Evolutionary conservation across 495 filamentous ascomycete species (phyloP).

Genomic region (Tuber magnatum): DNA sequence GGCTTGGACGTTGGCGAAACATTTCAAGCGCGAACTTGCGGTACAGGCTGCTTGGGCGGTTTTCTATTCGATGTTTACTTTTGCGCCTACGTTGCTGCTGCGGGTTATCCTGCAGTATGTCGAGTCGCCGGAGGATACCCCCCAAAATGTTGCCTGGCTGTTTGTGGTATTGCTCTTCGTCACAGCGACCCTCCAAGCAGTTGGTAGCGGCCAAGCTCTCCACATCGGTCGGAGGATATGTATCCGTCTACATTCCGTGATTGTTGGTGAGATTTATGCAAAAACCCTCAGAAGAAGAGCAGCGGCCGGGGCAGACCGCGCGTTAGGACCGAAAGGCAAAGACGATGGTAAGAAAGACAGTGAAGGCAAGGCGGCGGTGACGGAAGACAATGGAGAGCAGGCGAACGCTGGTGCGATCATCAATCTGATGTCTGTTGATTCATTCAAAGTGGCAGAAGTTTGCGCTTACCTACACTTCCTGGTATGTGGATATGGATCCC

Average conservation of each 20-base stretch:
- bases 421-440: constrained; percentile 98
- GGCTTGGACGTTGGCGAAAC: constrained; percentile 70
- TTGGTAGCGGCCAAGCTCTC: constrained; percentile 78
- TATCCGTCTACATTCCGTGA: constrained; percentile 83
- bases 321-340: constrained; percentile 52
- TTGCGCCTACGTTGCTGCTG: constrained; percentile 83
- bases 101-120: constrained; percentile 89
- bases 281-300: constrained; percentile 93
- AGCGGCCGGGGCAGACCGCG: constrained; percentile 63
- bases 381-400: constrained; percentile 55
- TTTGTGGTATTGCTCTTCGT: constrained; percentile 85
- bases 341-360: constrained; percentile 42
- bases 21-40: constrained; percentile 71
- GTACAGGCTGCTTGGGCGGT: constrained; percentile 74
- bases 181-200: constrained; percentile 66
- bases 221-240: constrained; percentile 92
- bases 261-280: constrained; percentile 95
- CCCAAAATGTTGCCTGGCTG: constrained; percentile 88
- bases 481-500: constrained; percentile 36
- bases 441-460: constrained; percentile 93
- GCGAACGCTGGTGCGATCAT: constrained; percentile 94
- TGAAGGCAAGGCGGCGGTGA: constrained; percentile 42
- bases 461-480: constrained; percentile 88
- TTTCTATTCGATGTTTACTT: constrained; percentile 71
- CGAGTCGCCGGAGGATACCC: constrained; percentile 68